Percentiles rank a stretch among this genome's conserved stretches.
phyloP scores from a whole-genome alignment of 371 early-diverging fungal genomes.

The Phascolomyces articulosus region DNA sequence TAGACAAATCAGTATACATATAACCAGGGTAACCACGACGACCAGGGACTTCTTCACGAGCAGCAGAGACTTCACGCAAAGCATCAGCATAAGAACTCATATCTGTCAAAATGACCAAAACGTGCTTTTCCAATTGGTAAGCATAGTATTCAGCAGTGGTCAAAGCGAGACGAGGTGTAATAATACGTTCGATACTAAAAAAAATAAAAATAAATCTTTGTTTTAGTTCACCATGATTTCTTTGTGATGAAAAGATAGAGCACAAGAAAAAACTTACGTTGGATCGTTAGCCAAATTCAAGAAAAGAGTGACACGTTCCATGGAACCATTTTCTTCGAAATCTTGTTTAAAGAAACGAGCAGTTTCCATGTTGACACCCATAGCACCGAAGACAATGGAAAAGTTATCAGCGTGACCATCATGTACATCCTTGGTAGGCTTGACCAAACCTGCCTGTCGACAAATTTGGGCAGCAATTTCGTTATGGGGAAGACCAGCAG shows the following conservation, averaged over 20 bases:
- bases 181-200: conserved; percentile 98
- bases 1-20: conserved; percentile 99
- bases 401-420: conserved; percentile 99
- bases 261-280: conserved; percentile 69
- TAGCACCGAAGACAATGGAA: conserved; percentile 99
- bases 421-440: conserved; percentile 93
- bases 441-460: conserved; percentile 99
- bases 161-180: conserved; percentile 99
- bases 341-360: conserved; percentile 99
- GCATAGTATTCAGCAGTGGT: conserved; percentile 99
- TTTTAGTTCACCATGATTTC: too few relatives aligned
- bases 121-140: conserved; percentile 99
- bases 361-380: conserved; percentile 99
- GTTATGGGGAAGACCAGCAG: conserved; percentile 99
- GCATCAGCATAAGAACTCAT: conserved; percentile 99
- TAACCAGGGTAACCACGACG: conserved; percentile 99
- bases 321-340: conserved; percentile 99
- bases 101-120: conserved; percentile 99
- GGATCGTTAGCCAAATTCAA: conserved; percentile 99
- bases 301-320: conserved; percentile 99
- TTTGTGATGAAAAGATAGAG: too few relatives aligned
- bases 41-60: conserved; percentile 99
- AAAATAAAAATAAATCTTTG: too few relatives aligned
- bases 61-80: conserved; percentile 99
- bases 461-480: conserved; percentile 99